phyloP scores from a whole-genome alignment of 176 grass and related monocot genomes.

The Ananas comosus region DNA sequence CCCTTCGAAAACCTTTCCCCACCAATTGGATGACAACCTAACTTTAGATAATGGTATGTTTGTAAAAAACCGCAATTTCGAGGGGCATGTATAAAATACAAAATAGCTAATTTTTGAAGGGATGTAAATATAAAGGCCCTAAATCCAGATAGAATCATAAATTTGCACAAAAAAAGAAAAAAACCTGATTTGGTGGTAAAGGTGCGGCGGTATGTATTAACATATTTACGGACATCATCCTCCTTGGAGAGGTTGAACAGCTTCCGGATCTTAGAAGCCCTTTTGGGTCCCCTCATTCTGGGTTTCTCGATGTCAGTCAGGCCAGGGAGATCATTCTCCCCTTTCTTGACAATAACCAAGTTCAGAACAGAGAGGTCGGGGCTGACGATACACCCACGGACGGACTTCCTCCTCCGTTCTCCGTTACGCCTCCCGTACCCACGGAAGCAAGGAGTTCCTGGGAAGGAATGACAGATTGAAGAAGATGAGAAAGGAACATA shows the following conservation, averaged over 20 bases:
- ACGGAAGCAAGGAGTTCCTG: slow-evolving; percentile 90
- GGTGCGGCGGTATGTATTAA: slow-evolving; percentile 88
- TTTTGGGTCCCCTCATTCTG: slow-evolving; percentile 95
- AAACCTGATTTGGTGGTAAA: slow-evolving; percentile 79
- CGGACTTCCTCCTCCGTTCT: slow-evolving; percentile 82
- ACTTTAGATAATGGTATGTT: too few relatives aligned
- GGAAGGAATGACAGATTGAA: not conserved
- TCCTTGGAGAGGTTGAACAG: slow-evolving; percentile 83
- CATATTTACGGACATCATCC: slow-evolving; percentile 91
- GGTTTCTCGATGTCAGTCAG: slow-evolving; percentile 87
- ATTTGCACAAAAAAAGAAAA: slow-evolving; percentile 5
- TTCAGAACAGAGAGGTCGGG: slow-evolving; percentile 85
- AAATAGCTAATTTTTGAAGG: too few relatives aligned
- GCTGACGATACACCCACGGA: slow-evolving; percentile 91
- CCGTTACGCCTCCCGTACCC: slow-evolving; percentile 69
- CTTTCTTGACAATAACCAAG: slow-evolving; percentile 93
- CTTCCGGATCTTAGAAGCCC: slow-evolving; percentile 92
- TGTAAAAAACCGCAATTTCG: too few relatives aligned
- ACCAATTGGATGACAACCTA: too few relatives aligned
- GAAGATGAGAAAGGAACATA: not conserved
- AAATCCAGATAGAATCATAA: not conserved
- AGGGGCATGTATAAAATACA: not conserved
- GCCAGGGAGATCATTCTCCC: slow-evolving; percentile 71
- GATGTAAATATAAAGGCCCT: too few relatives aligned
- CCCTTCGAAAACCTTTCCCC: too few relatives aligned